Conservation (phyloP, 768 basidiomycete genomes). For the Calocera viscosa region DNA sequence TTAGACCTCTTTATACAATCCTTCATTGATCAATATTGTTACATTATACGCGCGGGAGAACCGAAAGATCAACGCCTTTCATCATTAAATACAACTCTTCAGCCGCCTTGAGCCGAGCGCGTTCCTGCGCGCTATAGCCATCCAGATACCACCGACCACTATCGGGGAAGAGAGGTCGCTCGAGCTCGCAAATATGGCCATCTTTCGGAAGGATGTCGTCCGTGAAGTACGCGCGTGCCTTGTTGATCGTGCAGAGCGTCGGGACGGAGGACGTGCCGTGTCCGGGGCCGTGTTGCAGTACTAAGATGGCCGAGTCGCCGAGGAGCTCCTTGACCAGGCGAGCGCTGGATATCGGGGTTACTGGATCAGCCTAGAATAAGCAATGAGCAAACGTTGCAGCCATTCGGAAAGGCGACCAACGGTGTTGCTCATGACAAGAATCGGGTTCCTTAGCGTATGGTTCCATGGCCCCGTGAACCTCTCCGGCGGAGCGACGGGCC, state of each 20-base stretch:
- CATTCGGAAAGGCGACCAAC: neutral
- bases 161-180: neutral
- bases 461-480: conserved; percentile 26
- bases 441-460: conserved; percentile 22
- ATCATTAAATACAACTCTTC: neutral
- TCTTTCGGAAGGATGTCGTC: neutral
- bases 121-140: neutral
- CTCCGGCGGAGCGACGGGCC: conserved; percentile 16
- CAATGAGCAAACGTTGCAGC: neutral
- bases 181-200: neutral
- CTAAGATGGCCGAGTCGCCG: conserved; percentile 12
- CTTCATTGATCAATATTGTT: too few species aligned
- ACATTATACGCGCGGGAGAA: too few species aligned
- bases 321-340: conserved; percentile 11
- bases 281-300: conserved; percentile 14
- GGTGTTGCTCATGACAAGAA: conserved; percentile 23
- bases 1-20: too few species aligned
- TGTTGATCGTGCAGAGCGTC: neutral
- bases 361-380: conserved; percentile 16
- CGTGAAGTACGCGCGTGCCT: neutral
- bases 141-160: neutral
- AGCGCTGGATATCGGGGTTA: conserved; percentile 17
- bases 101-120: neutral
- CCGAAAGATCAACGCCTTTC: neutral
- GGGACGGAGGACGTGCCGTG: neutral